A percentile compares a stretch with the other conserved stretches of the same genome.
Conservation (phyloP, 805 yeast genomes). For the Hanseniaspora vineae region DNA sequence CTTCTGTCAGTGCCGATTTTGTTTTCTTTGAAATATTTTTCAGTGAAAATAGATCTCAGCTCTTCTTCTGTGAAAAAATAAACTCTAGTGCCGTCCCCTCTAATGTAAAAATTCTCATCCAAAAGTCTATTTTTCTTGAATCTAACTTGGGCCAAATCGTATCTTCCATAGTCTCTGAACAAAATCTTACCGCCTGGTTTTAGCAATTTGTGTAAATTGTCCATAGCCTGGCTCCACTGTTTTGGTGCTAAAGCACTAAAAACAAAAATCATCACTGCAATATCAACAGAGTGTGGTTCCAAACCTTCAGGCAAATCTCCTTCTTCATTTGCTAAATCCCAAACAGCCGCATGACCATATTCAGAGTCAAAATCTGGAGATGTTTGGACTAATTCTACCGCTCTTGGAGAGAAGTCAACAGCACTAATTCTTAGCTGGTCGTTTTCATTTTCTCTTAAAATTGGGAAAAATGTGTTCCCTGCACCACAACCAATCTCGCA, state of each 20-base stretch:
- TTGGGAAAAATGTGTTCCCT: slow-evolving; percentile 92
- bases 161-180: slow-evolving; percentile 90
- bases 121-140: slow-evolving; percentile 78
- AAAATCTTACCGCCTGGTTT: slow-evolving; percentile 89
- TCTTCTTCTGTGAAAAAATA: slow-evolving; percentile 96
- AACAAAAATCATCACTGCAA: slow-evolving; percentile 90
- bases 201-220: slow-evolving; percentile 54
- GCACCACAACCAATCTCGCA: slow-evolving; percentile 98
- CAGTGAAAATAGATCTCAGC: slow-evolving; percentile 56
- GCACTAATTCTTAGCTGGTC: slow-evolving; percentile 63
- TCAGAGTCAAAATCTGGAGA: slow-evolving; percentile 47
- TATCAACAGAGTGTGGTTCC: slow-evolving; percentile 70
- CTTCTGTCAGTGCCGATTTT: slow-evolving; percentile 85
- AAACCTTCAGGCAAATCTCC: slow-evolving; percentile 73
- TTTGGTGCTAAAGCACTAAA: slow-evolving; percentile 84
- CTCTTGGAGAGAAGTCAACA: slow-evolving; percentile 81
- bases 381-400: slow-evolving; percentile 70
- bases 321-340: slow-evolving; percentile 83
- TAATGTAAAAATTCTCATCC: slow-evolving; percentile 86
- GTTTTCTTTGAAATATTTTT: slow-evolving; percentile 43
- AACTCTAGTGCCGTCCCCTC: slow-evolving; percentile 97
- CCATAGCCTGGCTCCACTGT: slow-evolving; percentile 78
- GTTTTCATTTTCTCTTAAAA: slow-evolving; percentile 71
- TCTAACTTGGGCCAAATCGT: slow-evolving; percentile 89
- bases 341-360: slow-evolving; percentile 71